Percentiles rank a stretch among this genome's conserved stretches.
Conservation (phyloP, 352 stramenopile genomes). For the Phytophthora podocarpi region DNA sequence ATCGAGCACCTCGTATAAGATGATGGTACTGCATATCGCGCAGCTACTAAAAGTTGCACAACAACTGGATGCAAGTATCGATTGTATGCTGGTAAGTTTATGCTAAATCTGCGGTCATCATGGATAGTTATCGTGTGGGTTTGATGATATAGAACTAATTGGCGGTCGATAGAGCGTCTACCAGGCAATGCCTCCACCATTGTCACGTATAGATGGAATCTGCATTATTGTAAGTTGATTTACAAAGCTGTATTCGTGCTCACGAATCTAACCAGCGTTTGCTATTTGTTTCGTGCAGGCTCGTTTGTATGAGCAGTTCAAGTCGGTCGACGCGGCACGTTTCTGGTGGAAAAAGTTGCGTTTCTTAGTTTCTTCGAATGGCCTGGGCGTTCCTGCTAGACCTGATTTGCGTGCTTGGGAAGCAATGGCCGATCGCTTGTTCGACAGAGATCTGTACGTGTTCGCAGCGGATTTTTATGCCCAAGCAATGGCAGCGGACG, state of each 20-base stretch:
- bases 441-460: constrained; percentile 36
- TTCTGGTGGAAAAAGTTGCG: constrained; percentile 53
- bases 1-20: constrained; percentile 28
- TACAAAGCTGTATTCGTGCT: too few relatives aligned
- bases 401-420: background rate
- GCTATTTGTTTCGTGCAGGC: constrained; percentile 20
- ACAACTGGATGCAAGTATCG: constrained; percentile 38
- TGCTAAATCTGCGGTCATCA: too few relatives aligned
- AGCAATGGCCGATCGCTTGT: constrained; percentile 35
- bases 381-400: background rate
- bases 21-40: constrained; percentile 41
- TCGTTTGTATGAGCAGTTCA: constrained; percentile 42
- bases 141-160: background rate
- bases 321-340: constrained; percentile 6
- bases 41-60: constrained; percentile 44
- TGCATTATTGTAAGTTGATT: constrained; percentile 58
- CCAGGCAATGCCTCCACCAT: constrained; percentile 51
- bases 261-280: background rate
- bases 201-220: constrained; percentile 41
- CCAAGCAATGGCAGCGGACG: constrained; percentile 1
- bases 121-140: too few relatives aligned
- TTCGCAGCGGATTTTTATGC: constrained; percentile 46
- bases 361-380: background rate
- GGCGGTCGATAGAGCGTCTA: constrained; percentile 39
- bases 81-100: constrained; percentile 44